Evolutionary conservation across 352 stramenopile species (phyloP).

Genomic region (Globisporangium okanoganense): DNA sequence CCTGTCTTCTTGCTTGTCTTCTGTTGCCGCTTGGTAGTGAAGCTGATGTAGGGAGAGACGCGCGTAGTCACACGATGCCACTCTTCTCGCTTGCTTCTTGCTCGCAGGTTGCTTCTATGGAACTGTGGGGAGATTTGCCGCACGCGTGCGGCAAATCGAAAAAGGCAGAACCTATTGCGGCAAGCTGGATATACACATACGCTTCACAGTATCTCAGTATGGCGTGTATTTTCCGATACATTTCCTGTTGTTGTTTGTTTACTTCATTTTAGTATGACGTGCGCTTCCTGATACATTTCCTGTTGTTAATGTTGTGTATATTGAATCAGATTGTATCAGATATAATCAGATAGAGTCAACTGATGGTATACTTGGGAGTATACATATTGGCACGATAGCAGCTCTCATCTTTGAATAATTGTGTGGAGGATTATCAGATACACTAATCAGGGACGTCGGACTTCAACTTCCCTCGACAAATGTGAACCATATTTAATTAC

Average conservation of each 20-base stretch:
- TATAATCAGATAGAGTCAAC: too few species aligned
- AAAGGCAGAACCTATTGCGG: neutral
- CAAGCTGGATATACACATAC: neutral
- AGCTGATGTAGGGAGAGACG: neutral
- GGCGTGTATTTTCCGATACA: too few species aligned
- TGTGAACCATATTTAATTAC: neutral
- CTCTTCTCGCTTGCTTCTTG: neutral
- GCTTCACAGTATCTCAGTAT: too few species aligned
- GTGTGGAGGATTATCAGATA: slow-evolving; percentile 7
- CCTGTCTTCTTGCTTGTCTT: neutral
- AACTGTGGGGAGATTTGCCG: neutral
- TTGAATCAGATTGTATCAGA: too few species aligned
- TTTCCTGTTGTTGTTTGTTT: neutral
- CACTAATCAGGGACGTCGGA: slow-evolving; percentile 1
- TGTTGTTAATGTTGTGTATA: too few species aligned
- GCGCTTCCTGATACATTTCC: too few species aligned
- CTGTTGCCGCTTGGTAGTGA: neutral
- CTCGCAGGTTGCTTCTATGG: neutral
- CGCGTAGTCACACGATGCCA: neutral
- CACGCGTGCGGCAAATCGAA: neutral
- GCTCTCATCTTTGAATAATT: too few species aligned
- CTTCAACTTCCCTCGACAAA: neutral
- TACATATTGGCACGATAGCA: too few species aligned
- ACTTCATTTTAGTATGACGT: neutral
- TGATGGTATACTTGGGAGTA: too few species aligned